Evolutionary conservation across 108 stramenopile species (phyloP), one percentile per base, ranked within the genome.

Genomic region (Nitzschia sp.): DNA sequence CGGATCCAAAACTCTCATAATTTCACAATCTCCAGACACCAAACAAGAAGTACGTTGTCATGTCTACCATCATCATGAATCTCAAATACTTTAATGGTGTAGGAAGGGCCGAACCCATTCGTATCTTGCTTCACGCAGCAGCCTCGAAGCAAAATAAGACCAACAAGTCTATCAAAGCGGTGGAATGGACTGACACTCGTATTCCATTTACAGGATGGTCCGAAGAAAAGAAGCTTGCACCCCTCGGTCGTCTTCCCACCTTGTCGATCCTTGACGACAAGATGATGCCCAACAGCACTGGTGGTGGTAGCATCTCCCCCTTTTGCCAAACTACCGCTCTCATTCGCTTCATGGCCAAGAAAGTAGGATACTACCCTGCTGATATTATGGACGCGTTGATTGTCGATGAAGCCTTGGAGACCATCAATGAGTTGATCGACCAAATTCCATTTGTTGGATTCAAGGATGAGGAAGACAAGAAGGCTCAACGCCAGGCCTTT

Each of bases 81-180:
- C 59, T 72, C 36, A 35, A 28, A 11, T 72, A 72, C 53, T 72
- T 63, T 35, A 50, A 63, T 36, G 53, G 13, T 26, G 17, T 35
- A 3, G 72, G 72, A 6, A 63, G 72, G 16, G 72, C 54, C 35
- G 72, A 73, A 53, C 22, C 72, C 2, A 66, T 73, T 26, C 72
- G 72, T 15, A 45, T 73, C 17, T 9, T 57, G 27, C 64, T 73
- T 45, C 63, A 66, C 27, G 38, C 47, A 17, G 72, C 64, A 2
- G 38, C 38, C 6, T 9, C 38, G 9, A 41, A 41, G 38, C 6
- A 41, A 13, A 9, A 6, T 41, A 13, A 41, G 9, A 13, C 38
- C 38, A 6, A 6, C 13, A 41, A 41, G 38, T n/a, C 53, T 8
- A n/a, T n/a, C n/a, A 50, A 50, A n/a, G 71, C 62, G 21, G n/a